Percentiles rank a stretch among this genome's conserved stretches.
These are phyloP conservation scores for Trichoderma cornu-damae DNA, from an alignment of 2,329 filamentous ascomycete genomes.

Conservation along the genomic window DNA sequence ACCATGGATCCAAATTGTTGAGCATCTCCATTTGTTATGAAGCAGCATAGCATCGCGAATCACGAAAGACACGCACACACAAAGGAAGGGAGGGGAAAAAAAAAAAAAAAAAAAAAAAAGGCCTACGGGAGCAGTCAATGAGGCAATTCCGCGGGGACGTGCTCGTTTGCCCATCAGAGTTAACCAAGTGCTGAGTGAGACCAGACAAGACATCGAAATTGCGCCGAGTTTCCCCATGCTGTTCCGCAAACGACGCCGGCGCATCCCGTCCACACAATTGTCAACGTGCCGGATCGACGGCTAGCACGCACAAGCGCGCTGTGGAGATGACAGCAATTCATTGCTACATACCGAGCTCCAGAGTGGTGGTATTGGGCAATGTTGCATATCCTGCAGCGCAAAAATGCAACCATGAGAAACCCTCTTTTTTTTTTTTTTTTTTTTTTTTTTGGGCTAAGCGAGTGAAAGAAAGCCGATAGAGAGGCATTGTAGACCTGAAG, in stretches of 20 bases:
- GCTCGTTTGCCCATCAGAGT: background rate
- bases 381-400: background rate
- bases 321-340: conserved; percentile 8
- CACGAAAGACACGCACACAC: too few relatives aligned
- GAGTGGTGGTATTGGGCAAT: background rate
- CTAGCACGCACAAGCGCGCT: conserved; percentile 12
- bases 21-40: background rate
- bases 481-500: background rate
- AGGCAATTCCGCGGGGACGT: background rate
- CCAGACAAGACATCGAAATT: background rate
- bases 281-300: conserved; percentile 18
- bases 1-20: background rate
- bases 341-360: background rate
- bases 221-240: conserved; percentile 9
- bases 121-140: background rate
- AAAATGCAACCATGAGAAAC: background rate
- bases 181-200: conserved; percentile 13
- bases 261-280: conserved; percentile 16
- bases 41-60: background rate
- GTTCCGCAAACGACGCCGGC: background rate
- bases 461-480: background rate
- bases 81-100: too few relatives aligned
- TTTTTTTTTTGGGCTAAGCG: too few relatives aligned
- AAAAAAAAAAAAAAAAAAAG: too few relatives aligned
- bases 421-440: too few relatives aligned